Evolutionary conservation across 2,329 filamentous ascomycete species (phyloP), one percentile per base, ranked within the genome.

Genomic region (Ascocoryne sarcoides): DNA sequence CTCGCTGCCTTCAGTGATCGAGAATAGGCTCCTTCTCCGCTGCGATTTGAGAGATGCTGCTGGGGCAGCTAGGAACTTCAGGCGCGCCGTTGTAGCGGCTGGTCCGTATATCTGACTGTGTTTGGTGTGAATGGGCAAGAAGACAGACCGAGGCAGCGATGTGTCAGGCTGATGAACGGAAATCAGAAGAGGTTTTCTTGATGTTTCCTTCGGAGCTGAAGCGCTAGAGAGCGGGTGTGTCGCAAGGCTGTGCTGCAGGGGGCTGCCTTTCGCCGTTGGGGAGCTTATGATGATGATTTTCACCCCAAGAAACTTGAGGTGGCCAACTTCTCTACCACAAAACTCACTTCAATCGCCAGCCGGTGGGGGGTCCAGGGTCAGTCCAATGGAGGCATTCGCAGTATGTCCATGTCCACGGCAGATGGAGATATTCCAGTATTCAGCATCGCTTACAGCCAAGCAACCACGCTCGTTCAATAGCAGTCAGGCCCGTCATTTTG

Each of bases 31-130:
- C 32, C 39, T 43, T 36, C 44, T 31, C 32, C 37, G 39, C 38
- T 35, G 44, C 16, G 40, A 40, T 15, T 15, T 36, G 29, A 34
- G 43, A 26, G 36, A 28, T 37, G 44, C 46, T 46, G 38, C 42
- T 5, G 44, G 33, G 36, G 47, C 47, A 42, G 45, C 43, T n/a
- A 49, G 35, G 28, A 49, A 47, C 16, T 42, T 45, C 30, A 47
- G 36, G 39, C 45, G 42, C 47, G 47, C 47, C 47, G 47, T 49
- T 4, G 42, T 49, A 45, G 47, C 42, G 16, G 44, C 31, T 39
- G 26, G 32, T 37, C 19, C 40, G 44, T 35, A 38, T 37, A 14
- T 42, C 45, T 49, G 46, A 49, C 44, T 46, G 46, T 49, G 42
- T 42, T 40, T 20, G 12, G n/a, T 16, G 34, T 34, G 37, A 21